A percentile compares a stretch with the other conserved stretches of the same genome.
phyloP scores from a whole-genome alignment of 2,329 filamentous ascomycete genomes.

The Colletotrichum sp. region DNA sequence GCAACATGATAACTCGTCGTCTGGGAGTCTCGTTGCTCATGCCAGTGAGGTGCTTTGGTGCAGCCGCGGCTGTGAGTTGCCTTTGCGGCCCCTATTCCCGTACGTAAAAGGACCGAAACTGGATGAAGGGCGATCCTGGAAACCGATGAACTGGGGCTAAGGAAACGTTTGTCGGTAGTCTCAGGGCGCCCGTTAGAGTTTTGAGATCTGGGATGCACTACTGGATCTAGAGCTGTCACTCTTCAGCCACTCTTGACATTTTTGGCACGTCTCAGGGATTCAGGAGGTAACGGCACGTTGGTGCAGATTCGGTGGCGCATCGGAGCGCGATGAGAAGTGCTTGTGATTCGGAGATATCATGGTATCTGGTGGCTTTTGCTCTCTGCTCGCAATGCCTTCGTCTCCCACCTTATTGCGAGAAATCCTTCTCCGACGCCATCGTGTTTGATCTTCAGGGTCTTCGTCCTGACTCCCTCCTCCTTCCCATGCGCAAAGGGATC shows the following conservation, averaged over 20 bases:
- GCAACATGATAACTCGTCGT: neutral
- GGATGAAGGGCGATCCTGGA: neutral
- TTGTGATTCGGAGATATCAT: neutral
- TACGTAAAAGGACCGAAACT: neutral
- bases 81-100: neutral
- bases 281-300: neutral
- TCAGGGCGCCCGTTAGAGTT: constrained; percentile 2
- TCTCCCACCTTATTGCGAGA: neutral
- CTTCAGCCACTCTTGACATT: neutral
- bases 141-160: neutral
- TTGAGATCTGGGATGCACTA: neutral
- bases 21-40: neutral
- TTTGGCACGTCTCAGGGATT: neutral
- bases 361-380: neutral
- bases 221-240: constrained; percentile 1
- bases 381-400: neutral
- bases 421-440: neutral
- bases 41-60: neutral
- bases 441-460: neutral
- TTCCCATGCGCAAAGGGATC: neutral
- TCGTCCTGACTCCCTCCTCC: neutral
- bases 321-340: neutral
- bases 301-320: neutral
- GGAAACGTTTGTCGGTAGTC: neutral
- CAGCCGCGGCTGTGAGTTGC: neutral